Base-by-base conservation (phyloP, 371 early-diverging fungal genomes). In the Mucor saturninus region DNA sequence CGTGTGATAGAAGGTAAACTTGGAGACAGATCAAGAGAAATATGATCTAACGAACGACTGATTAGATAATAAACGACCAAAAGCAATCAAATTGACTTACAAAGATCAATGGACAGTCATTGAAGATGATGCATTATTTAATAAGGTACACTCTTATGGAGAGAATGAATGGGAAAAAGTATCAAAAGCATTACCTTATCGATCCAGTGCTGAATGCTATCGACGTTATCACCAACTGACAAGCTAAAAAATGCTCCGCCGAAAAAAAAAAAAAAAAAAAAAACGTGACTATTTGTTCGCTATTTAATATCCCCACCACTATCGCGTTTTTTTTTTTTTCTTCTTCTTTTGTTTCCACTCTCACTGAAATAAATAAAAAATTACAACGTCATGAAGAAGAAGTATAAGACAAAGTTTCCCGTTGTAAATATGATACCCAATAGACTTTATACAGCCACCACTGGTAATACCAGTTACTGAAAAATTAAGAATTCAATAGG, bases 361-460 rank as follows among this genome's bases (percentile, higher is more conserved):
- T 8, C 28, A 10, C 40, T 21, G 21, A 42, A 28, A 55, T 4
- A 46, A 56, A 26, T 15, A 59, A 39, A 50, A 5, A 11, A 54
- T 21, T 21, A 21, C 21, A 21, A 21, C 21, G 21, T 21, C 14
- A 93, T 93, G 93, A 85, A 91, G 62, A 95, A 92, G 68, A 93
- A 92, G 69, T 92, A 93, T 77, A 93, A 92, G 78, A 94, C 95
- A 37, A 93, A 92, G 70, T 95, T 95, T 70, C 95, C 95, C 5
- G 93, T 93, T 64, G 49, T 13, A 50, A 61, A 45, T 31, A 26
- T 50, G 21, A 21, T 21, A 21, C 21, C 21, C 21, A 21, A 21
- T 21, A 21, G 21, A 21, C 21, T 21, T 21, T 21, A 21, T 21
- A 21, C 21, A 21, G 21, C 21, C 21, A 21, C 21, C 21, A 21